Percentiles rank a stretch among this genome's conserved stretches.
phyloP scores from a whole-genome alignment of 257 asterid genomes.

The Penstemon newberryi region DNA sequence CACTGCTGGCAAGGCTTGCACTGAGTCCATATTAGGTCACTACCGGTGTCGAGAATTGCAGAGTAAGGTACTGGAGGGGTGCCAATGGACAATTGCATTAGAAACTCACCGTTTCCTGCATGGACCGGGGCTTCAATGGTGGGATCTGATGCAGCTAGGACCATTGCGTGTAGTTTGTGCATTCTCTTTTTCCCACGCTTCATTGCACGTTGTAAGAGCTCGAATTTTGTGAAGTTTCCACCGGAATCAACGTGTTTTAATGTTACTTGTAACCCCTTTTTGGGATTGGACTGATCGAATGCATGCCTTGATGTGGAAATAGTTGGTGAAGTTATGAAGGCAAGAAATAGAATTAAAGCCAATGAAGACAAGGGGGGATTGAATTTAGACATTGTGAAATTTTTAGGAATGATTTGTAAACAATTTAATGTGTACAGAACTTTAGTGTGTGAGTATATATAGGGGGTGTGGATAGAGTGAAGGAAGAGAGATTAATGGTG shows the following conservation, averaged over 20 bases:
- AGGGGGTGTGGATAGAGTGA: background rate
- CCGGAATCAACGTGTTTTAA: constrained; percentile 63
- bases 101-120: constrained; percentile 80
- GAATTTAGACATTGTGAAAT: constrained; percentile 11
- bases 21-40: constrained; percentile 75
- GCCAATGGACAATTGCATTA: constrained; percentile 69
- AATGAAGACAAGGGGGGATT: constrained; percentile 1
- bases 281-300: constrained; percentile 11
- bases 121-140: constrained; percentile 53
- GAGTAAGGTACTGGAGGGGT: constrained; percentile 52
- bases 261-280: constrained; percentile 51
- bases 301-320: constrained; percentile 46
- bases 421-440: background rate
- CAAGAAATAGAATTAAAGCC: constrained; percentile 24
- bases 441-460: background rate
- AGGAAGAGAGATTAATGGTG: background rate
- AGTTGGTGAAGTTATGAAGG: constrained; percentile 29
- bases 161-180: constrained; percentile 44
- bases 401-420: background rate
- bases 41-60: constrained; percentile 75
- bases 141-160: constrained; percentile 40
- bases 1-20: constrained; percentile 67
- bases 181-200: constrained; percentile 58
- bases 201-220: constrained; percentile 66
- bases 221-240: constrained; percentile 56